Conservation (phyloP, 441 rosid genomes). For the Gossypium schwendimanii region DNA sequence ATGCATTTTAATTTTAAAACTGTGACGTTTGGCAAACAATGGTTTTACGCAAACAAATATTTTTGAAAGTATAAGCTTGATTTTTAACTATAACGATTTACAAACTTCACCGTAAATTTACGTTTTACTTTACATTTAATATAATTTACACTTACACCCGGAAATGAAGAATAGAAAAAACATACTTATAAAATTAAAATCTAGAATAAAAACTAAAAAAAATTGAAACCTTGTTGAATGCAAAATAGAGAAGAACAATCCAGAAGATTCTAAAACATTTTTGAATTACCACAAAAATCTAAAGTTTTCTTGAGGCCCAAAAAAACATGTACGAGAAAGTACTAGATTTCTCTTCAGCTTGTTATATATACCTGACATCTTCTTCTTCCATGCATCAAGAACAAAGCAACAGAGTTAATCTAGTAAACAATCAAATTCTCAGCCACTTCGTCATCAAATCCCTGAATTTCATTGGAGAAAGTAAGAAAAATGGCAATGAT, state of each 20-base stretch:
- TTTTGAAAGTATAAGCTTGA: no score
- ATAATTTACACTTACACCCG: no score
- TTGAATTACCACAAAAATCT: not conserved
- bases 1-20: no score
- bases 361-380: not conserved
- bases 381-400: no score
- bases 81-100: no score
- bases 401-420: not conserved
- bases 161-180: no score
- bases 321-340: not conserved
- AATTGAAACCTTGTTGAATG: not conserved
- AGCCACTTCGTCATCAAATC: not conserved
- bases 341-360: not conserved
- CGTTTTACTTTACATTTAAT: fast-evolving
- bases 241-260: not conserved
- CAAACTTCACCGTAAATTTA: no score
- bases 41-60: no score
- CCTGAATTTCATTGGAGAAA: not conserved
- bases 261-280: not conserved
- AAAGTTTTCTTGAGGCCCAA: not conserved
- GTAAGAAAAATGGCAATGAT: not conserved
- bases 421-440: no score
- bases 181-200: no score
- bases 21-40: no score
- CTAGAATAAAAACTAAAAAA: no score